Evolutionary conservation across 1,139 yeast genomes (phyloP).

Genomic region (Suzukiozyma palmioleophila): DNA sequence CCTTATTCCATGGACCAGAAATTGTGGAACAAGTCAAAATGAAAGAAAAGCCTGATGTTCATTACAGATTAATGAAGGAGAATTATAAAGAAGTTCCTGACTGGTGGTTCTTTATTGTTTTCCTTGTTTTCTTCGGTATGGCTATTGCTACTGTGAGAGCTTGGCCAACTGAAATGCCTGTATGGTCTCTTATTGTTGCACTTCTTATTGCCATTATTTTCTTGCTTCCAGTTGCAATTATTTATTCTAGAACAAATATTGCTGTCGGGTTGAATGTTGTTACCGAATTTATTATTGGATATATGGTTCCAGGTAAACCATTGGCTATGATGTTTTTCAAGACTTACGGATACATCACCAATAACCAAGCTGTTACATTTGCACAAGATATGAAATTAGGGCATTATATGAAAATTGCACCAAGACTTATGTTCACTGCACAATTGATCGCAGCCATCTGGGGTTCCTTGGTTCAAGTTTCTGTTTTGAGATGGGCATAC

Average conservation of each 20-base stretch:
- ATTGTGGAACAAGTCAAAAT: slow-evolving; percentile 42
- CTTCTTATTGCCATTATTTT: slow-evolving; percentile 37
- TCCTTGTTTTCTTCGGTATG: slow-evolving; percentile 37
- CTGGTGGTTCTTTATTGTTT: slow-evolving; percentile 58
- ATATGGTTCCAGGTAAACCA: slow-evolving; percentile 47
- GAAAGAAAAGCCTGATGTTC: slow-evolving; percentile 53
- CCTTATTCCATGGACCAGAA: slow-evolving; percentile 52
- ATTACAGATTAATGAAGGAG: slow-evolving; percentile 54
- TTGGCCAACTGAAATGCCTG: slow-evolving; percentile 44
- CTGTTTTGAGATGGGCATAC: slow-evolving; percentile 43
- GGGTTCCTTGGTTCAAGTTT: slow-evolving; percentile 42
- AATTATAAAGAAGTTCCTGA: slow-evolving; percentile 57
- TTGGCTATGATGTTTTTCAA: slow-evolving; percentile 46
- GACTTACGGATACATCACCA: slow-evolving; percentile 47
- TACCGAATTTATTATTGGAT: slow-evolving; percentile 43
- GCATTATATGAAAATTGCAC: slow-evolving; percentile 50
- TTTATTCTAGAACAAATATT: slow-evolving; percentile 39
- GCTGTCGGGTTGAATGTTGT: slow-evolving; percentile 44
- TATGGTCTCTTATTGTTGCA: slow-evolving; percentile 35
- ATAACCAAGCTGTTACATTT: slow-evolving; percentile 50
- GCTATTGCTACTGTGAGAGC: slow-evolving; percentile 36
- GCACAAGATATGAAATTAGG: slow-evolving; percentile 55
- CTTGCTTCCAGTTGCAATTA: slow-evolving; percentile 41
- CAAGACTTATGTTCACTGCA: slow-evolving; percentile 40
- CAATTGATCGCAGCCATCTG: slow-evolving; percentile 45